Percentiles rank a stretch among this genome's conserved stretches.
phyloP scores from a whole-genome alignment of 768 basidiomycete species.

The Suillus subaureus region DNA sequence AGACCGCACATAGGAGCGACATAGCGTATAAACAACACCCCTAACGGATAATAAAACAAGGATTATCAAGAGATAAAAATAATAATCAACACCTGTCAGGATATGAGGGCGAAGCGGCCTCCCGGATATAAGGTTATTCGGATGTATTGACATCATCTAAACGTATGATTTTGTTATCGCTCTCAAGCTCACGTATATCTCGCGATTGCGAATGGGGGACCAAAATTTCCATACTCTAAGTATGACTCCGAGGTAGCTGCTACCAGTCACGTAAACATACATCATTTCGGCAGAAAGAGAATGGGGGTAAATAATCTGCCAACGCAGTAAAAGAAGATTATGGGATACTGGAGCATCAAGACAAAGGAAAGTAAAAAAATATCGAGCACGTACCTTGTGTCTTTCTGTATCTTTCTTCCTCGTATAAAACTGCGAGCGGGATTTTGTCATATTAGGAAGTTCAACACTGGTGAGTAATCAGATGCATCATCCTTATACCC shows the following conservation, averaged over 20 bases:
- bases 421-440: constrained; percentile 33
- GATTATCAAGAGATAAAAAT: no score
- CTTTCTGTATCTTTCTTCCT: constrained; percentile 51
- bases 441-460: constrained; percentile 62
- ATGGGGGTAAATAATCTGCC: constrained; percentile 7
- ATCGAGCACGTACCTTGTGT: constrained; percentile 35
- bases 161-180: constrained; percentile 75
- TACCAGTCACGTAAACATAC: constrained; percentile 11
- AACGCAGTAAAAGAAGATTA: background rate
- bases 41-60: no score
- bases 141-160: constrained; percentile 43
- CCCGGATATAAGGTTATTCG: background rate
- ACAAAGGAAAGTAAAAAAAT: background rate
- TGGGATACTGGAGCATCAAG: background rate
- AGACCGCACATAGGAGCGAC: background rate
- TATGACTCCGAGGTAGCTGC: constrained; percentile 37
- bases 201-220: constrained; percentile 51
- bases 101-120: background rate
- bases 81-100: background rate
- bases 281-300: constrained; percentile 10
- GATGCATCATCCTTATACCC: constrained; percentile 47
- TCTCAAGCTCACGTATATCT: constrained; percentile 63
- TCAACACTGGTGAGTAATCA: constrained; percentile 69
- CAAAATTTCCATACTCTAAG: constrained; percentile 56
- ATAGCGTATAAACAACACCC: background rate